These are phyloP conservation scores for Umbilicus rupestris DNA, from an alignment of 164 flowering plant species.

Conservation along the genomic window DNA sequence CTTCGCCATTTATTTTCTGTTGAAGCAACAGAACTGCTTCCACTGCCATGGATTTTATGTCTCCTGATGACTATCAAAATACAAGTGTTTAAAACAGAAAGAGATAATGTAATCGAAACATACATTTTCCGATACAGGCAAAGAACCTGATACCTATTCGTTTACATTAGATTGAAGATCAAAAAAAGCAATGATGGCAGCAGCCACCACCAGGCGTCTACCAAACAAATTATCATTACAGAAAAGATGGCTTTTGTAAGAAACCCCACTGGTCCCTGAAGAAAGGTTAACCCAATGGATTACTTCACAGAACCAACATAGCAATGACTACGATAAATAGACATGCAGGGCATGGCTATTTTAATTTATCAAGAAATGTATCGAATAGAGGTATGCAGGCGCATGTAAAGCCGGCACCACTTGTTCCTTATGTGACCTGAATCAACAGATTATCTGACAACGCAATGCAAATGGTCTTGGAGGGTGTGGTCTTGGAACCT, in stretches of 20 bases:
- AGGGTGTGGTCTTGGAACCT: no score
- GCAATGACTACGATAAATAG: background rate
- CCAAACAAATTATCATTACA: background rate
- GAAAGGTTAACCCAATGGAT: background rate
- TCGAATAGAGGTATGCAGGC: background rate
- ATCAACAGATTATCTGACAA: no score
- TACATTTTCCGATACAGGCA: background rate
- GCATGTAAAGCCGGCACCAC: no score
- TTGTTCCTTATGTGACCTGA: no score
- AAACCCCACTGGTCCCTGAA: background rate
- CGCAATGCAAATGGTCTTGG: no score
- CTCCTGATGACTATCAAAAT: slow-evolving; percentile 45
- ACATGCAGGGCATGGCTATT: background rate
- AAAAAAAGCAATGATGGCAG: no score
- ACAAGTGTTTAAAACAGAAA: background rate
- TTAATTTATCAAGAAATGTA: background rate
- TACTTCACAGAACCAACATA: background rate
- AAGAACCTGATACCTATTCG: background rate
- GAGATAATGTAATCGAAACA: background rate
- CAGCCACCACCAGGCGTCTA: background rate
- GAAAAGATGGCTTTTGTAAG: background rate
- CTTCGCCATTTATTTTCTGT: slow-evolving; percentile 82
- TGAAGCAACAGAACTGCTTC: slow-evolving; percentile 89
- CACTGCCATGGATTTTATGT: slow-evolving; percentile 77
- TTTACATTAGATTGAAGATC: background rate